A percentile compares a stretch with the other conserved stretches of the same genome.
Evolutionary conservation across 768 basidiomycete genomes (phyloP).

Genomic region (Exidia glandulosa): DNA sequence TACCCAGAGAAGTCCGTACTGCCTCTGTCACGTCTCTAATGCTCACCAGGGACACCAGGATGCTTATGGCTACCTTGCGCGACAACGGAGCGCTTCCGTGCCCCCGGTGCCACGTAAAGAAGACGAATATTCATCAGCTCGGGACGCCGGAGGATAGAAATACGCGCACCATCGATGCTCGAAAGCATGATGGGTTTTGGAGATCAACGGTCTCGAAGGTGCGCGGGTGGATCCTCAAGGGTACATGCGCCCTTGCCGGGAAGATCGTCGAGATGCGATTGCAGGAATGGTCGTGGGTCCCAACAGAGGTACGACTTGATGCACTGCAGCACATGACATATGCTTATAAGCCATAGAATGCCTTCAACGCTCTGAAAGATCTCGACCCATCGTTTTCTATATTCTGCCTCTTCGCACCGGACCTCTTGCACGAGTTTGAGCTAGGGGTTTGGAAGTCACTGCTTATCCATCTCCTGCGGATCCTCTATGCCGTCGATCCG

Average conservation of each 20-base stretch:
- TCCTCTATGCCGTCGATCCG: slow-evolving; percentile 8
- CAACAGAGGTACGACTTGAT: not conserved
- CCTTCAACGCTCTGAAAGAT: slow-evolving; percentile 18
- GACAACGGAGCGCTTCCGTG: slow-evolving; percentile 22
- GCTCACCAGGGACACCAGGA: slow-evolving; percentile 6
- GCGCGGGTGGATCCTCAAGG: not conserved
- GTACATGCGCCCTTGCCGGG: slow-evolving; percentile 4
- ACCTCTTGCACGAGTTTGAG: slow-evolving; percentile 24
- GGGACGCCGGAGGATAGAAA: slow-evolving; percentile 12
- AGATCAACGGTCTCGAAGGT: not conserved
- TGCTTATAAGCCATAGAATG: slow-evolving; percentile 13
- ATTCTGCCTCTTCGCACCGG: slow-evolving; percentile 16
- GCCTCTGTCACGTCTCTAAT: not conserved
- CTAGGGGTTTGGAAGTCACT: slow-evolving; percentile 23
- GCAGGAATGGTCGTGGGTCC: not conserved
- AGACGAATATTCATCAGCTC: slow-evolving; percentile 11
- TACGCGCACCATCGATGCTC: not conserved
- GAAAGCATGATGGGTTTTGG: not conserved
- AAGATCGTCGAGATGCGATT: slow-evolving; percentile 3
- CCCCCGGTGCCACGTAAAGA: slow-evolving; percentile 16
- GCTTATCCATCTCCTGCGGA: slow-evolving; percentile 18
- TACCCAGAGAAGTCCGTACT: slow-evolving; percentile 26
- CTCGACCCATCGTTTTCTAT: slow-evolving; percentile 13
- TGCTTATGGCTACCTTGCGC: slow-evolving; percentile 17
- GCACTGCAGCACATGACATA: not conserved